Conservation (phyloP, 257 asterid genomes). For the Scutellaria minor region DNA sequence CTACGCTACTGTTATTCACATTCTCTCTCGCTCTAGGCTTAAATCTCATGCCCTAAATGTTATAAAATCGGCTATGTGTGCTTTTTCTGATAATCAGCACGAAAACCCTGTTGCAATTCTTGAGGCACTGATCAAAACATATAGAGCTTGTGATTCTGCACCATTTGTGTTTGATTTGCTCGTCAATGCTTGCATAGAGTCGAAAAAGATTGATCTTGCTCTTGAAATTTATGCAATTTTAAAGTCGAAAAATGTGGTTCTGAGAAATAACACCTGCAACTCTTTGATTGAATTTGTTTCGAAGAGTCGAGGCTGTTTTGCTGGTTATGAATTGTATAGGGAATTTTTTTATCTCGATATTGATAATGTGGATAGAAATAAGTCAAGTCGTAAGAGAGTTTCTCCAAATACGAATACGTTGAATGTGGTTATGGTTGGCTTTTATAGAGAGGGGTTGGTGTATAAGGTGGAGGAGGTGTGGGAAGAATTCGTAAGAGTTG, state of each 20-base stretch:
- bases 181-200: conserved; percentile 67
- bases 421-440: conserved; percentile 72
- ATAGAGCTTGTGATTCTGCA: conserved; percentile 79
- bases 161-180: conserved; percentile 88
- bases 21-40: conserved; percentile 73
- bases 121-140: conserved; percentile 62
- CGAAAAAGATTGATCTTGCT: conserved; percentile 67
- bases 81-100: conserved; percentile 47
- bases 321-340: conserved; percentile 63
- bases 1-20: conserved; percentile 73
- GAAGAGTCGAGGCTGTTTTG: conserved; percentile 61
- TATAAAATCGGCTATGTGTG: conserved; percentile 63
- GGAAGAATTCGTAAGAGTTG: conserved; percentile 57
- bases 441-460: conserved; percentile 68
- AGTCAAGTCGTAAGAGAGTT: conserved; percentile 31
- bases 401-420: conserved; percentile 56
- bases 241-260: conserved; percentile 55
- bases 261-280: conserved; percentile 57
- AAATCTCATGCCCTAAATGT: conserved; percentile 54
- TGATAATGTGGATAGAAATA: conserved; percentile 31
- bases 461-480: conserved; percentile 73
- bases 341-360: conserved; percentile 47
- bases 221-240: conserved; percentile 54
- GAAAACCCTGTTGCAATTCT: conserved; percentile 50
- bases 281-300: conserved; percentile 70